Base-by-base conservation (phyloP, 179 eudicot species). In the Beta corolliflora region DNA sequence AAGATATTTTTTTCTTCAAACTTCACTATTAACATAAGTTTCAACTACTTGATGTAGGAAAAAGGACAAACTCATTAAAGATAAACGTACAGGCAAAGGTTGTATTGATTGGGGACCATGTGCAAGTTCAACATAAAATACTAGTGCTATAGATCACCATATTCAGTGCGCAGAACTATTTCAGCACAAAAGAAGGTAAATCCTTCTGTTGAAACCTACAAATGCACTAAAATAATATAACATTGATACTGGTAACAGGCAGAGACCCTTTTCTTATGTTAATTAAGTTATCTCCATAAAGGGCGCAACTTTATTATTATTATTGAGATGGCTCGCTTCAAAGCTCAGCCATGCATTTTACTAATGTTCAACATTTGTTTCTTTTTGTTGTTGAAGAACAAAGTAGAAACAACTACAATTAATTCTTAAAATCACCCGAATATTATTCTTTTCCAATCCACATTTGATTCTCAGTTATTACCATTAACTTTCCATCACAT, bases 51-150 rank as follows among this genome's bases (percentile, higher is more conserved):
- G 5, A 46, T n/a, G 7, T n/a, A 36, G 5, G 18, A 58, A 31
- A 36, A 65, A 52, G 50, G 65, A 55, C 65, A 75, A 55, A 18
- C 7, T 56, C 65, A 58, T 75, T 25, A 15, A 29, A 54, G 18
- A 21, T 54, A 52, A 73, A 23, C 63, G 14, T 60, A 59, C 63
- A 53, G 19, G 7, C 63, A 73, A 73, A 55, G 21, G 41, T 25
- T 53, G 77, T 53, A 56, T 56, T 74, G 66, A 74, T 10, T 56
- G 65, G 66, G 65, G 66, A 31, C 65, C 65, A 75, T 75, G 77
- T 75, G 77, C 25, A 75, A 58, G 77, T 75, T 65, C 25, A 75
- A 58, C 65, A 56, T 56, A 75, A 55, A 55, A 56, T 75, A 75
- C 18, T 50, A 50, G 65, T 58, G 50, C 52, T 52, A 56, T 18